Evolutionary conservation across 768 basidiomycete genomes (phyloP).

Genomic region (Boletus reticuloceps): DNA sequence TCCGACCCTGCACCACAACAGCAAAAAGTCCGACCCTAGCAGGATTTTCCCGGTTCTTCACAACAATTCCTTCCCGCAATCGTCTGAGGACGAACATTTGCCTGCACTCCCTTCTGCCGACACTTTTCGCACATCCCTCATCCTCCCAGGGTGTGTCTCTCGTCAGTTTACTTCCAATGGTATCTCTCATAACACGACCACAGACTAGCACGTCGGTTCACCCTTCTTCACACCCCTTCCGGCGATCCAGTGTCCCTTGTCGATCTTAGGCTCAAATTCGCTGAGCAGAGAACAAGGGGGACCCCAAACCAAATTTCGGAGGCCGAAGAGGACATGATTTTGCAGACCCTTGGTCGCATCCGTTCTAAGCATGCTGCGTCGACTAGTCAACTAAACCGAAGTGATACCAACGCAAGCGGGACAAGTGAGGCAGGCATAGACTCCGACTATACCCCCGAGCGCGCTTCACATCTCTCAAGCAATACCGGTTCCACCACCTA

Average conservation of each 20-base stretch:
- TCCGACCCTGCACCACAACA: constrained; percentile 35
- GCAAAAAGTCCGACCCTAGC: constrained; percentile 73
- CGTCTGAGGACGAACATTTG: constrained; percentile 39
- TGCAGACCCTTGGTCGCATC: constrained; percentile 65
- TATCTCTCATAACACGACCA: constrained; percentile 17
- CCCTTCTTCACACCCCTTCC: constrained; percentile 66
- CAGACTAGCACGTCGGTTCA: constrained; percentile 82
- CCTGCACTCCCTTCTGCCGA: constrained; percentile 63
- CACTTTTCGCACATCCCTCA: constrained; percentile 85
- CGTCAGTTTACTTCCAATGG: constrained; percentile 3
- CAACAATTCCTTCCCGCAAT: constrained; percentile 26
- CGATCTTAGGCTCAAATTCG: constrained; percentile 62
- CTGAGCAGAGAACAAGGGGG: constrained; percentile 73
- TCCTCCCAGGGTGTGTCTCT: constrained; percentile 74
- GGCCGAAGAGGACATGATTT: constrained; percentile 82
- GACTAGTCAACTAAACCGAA: constrained; percentile 15
- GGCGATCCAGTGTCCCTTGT: constrained; percentile 67
- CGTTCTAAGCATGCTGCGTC: constrained; percentile 35
- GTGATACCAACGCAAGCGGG: constrained; percentile 16
- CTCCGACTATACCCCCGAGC: constrained; percentile 32
- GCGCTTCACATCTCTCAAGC: constrained; percentile 36
- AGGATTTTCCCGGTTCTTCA: constrained; percentile 46
- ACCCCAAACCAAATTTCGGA: constrained; percentile 67
- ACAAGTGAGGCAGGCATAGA: constrained; percentile 20
- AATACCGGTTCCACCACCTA: constrained; percentile 34